These are phyloP conservation scores for Prinsepia uniflora DNA, from an alignment of 306 rosid genomes.

Conservation along the genomic window DNA sequence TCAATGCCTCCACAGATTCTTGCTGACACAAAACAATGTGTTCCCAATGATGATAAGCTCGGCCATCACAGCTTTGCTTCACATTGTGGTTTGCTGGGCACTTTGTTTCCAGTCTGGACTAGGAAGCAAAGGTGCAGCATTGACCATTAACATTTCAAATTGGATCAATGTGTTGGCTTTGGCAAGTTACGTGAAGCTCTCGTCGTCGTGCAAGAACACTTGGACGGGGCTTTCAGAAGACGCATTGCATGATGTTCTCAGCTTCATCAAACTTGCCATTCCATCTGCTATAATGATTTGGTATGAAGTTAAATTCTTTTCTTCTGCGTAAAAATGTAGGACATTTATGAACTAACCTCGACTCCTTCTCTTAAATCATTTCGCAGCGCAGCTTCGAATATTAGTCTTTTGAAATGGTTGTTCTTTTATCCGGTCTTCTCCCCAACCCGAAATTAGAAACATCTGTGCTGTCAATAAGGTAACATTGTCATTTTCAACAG, in stretches of 20 bases:
- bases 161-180: slow-evolving; percentile 45
- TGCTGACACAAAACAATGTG: slow-evolving; percentile 55
- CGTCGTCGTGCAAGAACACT: slow-evolving; percentile 40
- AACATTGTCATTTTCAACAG: neutral
- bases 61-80: slow-evolving; percentile 46
- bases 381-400: slow-evolving; percentile 41
- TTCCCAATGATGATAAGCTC: slow-evolving; percentile 51
- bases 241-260: slow-evolving; percentile 41
- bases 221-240: slow-evolving; percentile 57
- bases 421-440: slow-evolving; percentile 60
- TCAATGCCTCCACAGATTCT: slow-evolving; percentile 56
- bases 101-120: slow-evolving; percentile 34
- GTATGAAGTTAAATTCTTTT: slow-evolving; percentile 10
- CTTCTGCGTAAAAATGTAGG: neutral
- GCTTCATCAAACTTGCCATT: slow-evolving; percentile 48
- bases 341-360: neutral
- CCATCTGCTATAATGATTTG: slow-evolving; percentile 67
- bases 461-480: slow-evolving; percentile 58
- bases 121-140: slow-evolving; percentile 50
- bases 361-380: neutral
- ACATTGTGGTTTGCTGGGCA: slow-evolving; percentile 44
- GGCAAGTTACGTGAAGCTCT: slow-evolving; percentile 32
- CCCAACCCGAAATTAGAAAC: slow-evolving; percentile 60
- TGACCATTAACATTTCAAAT: slow-evolving; percentile 48
- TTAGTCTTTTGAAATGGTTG: slow-evolving; percentile 64